Evolutionary conservation across 139 green algal genomes (phyloP).

Genomic region (Chlamydomonas schloesseri): DNA sequence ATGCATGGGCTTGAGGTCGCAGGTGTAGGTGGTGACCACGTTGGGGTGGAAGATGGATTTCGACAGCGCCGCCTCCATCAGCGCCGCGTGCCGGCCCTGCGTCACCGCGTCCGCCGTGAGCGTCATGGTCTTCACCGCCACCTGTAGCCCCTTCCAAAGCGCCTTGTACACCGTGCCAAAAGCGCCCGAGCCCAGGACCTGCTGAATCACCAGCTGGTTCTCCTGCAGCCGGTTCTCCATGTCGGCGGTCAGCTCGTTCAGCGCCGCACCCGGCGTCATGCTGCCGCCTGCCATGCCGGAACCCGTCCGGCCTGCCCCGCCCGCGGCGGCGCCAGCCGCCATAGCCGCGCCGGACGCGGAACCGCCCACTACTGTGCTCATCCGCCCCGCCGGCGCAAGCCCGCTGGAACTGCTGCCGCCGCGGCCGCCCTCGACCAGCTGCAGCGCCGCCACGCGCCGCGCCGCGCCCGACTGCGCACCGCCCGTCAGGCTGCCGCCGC

Average conservation of each 20-base stretch:
- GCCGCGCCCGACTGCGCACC: neutral
- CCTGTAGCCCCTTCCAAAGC: conserved; percentile 41
- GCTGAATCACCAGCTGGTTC: conserved; percentile 47
- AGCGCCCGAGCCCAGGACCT: conserved; percentile 33
- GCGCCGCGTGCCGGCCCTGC: conserved; percentile 37
- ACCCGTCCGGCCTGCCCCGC: too few species aligned
- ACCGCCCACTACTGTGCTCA: neutral
- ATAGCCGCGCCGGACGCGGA: too few species aligned
- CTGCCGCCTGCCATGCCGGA: too few species aligned
- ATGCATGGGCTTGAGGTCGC: conserved; percentile 51
- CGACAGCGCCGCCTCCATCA: conserved; percentile 51
- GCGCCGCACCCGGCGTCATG: neutral
- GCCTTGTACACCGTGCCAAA: conserved; percentile 55
- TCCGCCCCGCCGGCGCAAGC: neutral
- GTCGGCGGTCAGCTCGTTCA: conserved; percentile 9
- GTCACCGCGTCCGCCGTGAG: conserved; percentile 26
- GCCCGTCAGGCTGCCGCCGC: conserved; percentile 20
- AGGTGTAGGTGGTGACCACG: conserved; percentile 54
- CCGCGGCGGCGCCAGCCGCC: too few species aligned
- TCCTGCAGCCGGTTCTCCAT: conserved; percentile 27
- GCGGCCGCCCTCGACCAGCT: neutral
- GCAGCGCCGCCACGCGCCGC: neutral
- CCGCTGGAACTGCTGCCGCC: neutral
- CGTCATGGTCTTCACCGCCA: conserved; percentile 48
- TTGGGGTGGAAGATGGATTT: conserved; percentile 52